These are phyloP conservation scores for Ephemerocybe angulata DNA, from an alignment of 768 basidiomycete species.

Conservation along the genomic window DNA sequence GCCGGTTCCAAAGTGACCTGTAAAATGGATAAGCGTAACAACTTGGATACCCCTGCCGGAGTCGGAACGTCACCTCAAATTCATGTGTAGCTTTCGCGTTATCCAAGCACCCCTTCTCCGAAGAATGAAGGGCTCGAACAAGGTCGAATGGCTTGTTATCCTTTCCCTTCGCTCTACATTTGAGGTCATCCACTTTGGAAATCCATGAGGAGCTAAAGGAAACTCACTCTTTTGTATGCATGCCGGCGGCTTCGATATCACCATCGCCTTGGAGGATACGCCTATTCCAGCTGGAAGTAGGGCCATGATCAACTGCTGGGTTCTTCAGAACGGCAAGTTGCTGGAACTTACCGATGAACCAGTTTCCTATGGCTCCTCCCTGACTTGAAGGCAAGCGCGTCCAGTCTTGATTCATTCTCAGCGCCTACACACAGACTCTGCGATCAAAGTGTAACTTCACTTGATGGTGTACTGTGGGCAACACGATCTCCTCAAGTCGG, in stretches of 20 bases:
- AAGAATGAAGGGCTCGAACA: conserved; percentile 52
- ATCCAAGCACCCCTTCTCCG: conserved; percentile 41
- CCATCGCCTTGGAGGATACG: conserved; percentile 51
- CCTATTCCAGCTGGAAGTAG: conserved; percentile 65
- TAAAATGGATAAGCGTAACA: neutral
- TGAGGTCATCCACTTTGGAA: neutral
- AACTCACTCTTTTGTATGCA: conserved; percentile 18
- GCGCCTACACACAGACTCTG: conserved; percentile 2
- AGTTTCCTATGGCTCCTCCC: conserved; percentile 75
- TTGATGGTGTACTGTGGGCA: conserved; percentile 96
- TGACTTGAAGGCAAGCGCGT: conserved; percentile 60
- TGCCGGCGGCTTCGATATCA: conserved; percentile 25
- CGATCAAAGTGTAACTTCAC: conserved; percentile 35
- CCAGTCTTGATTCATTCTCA: conserved; percentile 46
- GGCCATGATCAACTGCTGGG: neutral
- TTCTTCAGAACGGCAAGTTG: conserved; percentile 5
- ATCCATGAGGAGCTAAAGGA: neutral
- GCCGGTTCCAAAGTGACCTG: conserved; percentile 78
- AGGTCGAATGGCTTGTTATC: conserved; percentile 31
- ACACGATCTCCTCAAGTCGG: conserved; percentile 75
- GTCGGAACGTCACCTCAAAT: conserved; percentile 50
- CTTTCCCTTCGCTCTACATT: conserved; percentile 17
- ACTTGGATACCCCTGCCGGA: neutral
- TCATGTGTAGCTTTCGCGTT: conserved; percentile 36
- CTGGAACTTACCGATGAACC: conserved; percentile 66